These are phyloP conservation scores for Lichtheimia hyalospora DNA, from an alignment of 371 early-diverging fungal genomes.

Conservation along the genomic window DNA sequence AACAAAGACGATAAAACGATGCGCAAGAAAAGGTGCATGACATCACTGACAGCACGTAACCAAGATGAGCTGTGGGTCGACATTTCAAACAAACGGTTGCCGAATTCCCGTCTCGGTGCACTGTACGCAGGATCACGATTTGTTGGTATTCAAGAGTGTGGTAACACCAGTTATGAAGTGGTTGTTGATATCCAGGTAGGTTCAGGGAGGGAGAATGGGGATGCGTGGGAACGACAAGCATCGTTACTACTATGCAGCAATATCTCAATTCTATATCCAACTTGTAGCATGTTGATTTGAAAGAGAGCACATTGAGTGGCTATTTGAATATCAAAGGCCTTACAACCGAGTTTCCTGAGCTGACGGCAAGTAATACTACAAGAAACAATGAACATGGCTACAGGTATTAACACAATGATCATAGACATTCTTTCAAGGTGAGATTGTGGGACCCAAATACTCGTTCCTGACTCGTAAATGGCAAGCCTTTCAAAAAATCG, in stretches of 20 bases:
- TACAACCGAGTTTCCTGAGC: constrained; percentile 76
- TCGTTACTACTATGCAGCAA: neutral
- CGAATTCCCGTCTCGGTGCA: constrained; percentile 28
- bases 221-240: neutral
- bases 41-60: constrained; percentile 28
- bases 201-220: neutral
- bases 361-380: constrained; percentile 36
- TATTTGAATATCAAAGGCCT: constrained; percentile 81
- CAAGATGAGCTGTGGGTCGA: constrained; percentile 40
- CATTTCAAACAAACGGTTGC: constrained; percentile 35
- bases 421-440: constrained; percentile 75
- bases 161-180: constrained; percentile 68
- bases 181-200: constrained; percentile 76
- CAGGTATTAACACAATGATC: neutral
- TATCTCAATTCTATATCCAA: neutral
- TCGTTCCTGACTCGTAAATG: constrained; percentile 83
- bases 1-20: too few species aligned
- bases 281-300: constrained; percentile 73
- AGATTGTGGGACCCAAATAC: constrained; percentile 75
- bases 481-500: constrained; percentile 76
- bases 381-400: neutral
- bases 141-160: constrained; percentile 71
- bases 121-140: constrained; percentile 74
- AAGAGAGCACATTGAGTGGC: constrained; percentile 72
- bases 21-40: constrained; percentile 3